Evolutionary conservation across 83 land plant genomes (phyloP).

Genomic region (Diphasiastrum complanatum): DNA sequence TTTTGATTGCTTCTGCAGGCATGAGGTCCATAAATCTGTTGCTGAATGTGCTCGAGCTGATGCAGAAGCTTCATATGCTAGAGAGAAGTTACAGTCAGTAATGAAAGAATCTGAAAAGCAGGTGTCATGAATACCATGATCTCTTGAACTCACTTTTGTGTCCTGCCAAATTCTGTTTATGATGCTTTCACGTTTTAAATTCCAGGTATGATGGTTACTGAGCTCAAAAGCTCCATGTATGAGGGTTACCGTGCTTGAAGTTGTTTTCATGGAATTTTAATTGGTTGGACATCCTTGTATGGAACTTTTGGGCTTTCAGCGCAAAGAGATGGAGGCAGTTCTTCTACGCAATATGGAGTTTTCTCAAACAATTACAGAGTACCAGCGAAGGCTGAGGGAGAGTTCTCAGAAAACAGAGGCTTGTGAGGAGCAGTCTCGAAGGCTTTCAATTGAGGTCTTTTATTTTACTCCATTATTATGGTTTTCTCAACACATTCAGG

Average conservation of each 20-base stretch:
- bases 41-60: slow-evolving; percentile 65
- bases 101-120: slow-evolving; percentile 68
- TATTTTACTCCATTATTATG: too few relatives aligned
- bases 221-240: too few relatives aligned
- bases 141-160: too few relatives aligned
- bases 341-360: slow-evolving; percentile 75
- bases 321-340: slow-evolving; percentile 51
- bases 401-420: slow-evolving; percentile 49
- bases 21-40: slow-evolving; percentile 44
- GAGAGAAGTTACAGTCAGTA: slow-evolving; percentile 50
- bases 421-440: slow-evolving; percentile 62
- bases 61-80: slow-evolving; percentile 59
- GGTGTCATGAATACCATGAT: too few relatives aligned
- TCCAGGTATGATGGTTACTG: too few relatives aligned
- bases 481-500: too few relatives aligned
- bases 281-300: too few relatives aligned
- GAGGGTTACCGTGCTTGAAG: too few relatives aligned
- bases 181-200: too few relatives aligned
- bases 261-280: background rate
- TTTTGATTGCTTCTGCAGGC: too few relatives aligned
- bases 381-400: slow-evolving; percentile 67
- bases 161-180: too few relatives aligned
- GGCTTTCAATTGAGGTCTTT: slow-evolving; percentile 65
- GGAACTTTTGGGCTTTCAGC: slow-evolving; percentile 25
- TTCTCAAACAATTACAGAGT: slow-evolving; percentile 60